Evolutionary conservation across 2,329 filamentous ascomycete genomes (phyloP).

Genomic region (Phoma sp.): DNA sequence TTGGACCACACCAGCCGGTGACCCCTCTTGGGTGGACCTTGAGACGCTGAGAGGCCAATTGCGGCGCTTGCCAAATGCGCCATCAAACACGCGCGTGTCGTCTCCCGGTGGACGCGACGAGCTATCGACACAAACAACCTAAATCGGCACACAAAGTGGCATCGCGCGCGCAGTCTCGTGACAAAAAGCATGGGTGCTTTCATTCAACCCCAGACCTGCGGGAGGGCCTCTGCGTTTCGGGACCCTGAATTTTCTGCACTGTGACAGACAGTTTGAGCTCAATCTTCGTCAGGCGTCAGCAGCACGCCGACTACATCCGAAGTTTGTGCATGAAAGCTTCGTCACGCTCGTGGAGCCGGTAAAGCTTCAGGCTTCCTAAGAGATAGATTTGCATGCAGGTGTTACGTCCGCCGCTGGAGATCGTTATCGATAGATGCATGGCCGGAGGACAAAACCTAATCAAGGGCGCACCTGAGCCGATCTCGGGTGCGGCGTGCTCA

Average conservation of each 20-base stretch:
- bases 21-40: constrained; percentile 43
- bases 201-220: constrained; percentile 37
- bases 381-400: constrained; percentile 10
- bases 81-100: constrained; percentile 34
- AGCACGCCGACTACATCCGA: constrained; percentile 25
- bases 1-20: constrained; percentile 45
- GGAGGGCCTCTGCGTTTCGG: constrained; percentile 36
- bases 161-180: constrained; percentile 42
- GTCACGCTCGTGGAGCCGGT: constrained; percentile 17
- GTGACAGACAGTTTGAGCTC: constrained; percentile 26
- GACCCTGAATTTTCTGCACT: constrained; percentile 35
- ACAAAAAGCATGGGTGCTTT: constrained; percentile 26
- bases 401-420: constrained; percentile 18
- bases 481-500: constrained; percentile 14
- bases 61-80: constrained; percentile 37
- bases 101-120: constrained; percentile 44
- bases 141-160: constrained; percentile 22
- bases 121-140: constrained; percentile 41
- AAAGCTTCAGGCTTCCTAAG: constrained; percentile 4
- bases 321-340: constrained; percentile 15
- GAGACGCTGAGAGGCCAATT: constrained; percentile 40
- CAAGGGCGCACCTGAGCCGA: constrained; percentile 13
- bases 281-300: constrained; percentile 24
- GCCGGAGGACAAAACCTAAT: constrained; percentile 17
- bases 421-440: constrained; percentile 11